A percentile compares a stretch with the other conserved stretches of the same genome.
Conservation (phyloP, 306 rosid genomes). For the Carpinus fangiana region DNA sequence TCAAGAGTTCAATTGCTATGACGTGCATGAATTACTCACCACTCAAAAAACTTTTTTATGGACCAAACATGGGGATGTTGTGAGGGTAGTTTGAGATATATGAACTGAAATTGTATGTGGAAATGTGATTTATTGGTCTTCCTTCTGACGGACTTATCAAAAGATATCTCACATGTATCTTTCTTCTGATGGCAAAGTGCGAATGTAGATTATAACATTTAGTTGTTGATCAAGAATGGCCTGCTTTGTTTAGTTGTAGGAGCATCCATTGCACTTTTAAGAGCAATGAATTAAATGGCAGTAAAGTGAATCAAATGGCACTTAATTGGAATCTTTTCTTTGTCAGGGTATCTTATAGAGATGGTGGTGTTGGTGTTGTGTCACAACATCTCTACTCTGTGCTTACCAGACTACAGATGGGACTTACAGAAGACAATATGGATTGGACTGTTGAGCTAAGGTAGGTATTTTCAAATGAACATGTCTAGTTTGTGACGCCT, state of each 20-base stretch:
- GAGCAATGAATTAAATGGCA: background rate
- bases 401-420: conserved; percentile 94
- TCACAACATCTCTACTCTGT: conserved; percentile 72
- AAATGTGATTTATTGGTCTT: background rate
- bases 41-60: background rate
- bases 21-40: background rate
- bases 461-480: conserved; percentile 26
- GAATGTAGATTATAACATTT: too few species aligned
- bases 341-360: conserved; percentile 63
- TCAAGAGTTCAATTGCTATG: background rate
- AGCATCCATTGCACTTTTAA: background rate
- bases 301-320: conserved; percentile 10
- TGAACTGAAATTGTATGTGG: background rate
- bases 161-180: background rate
- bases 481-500: background rate
- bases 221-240: too few species aligned
- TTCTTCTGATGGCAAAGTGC: too few species aligned
- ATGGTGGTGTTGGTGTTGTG: conserved; percentile 69
- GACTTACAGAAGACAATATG: conserved; percentile 76
- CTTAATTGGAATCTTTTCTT: conserved; percentile 18
- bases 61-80: background rate
- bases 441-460: conserved; percentile 84
- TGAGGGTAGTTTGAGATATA: background rate
- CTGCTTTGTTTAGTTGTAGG: background rate
- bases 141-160: background rate